Evolutionary conservation across 768 basidiomycete species (phyloP).

Genomic region (Pleurotus djamor): DNA sequence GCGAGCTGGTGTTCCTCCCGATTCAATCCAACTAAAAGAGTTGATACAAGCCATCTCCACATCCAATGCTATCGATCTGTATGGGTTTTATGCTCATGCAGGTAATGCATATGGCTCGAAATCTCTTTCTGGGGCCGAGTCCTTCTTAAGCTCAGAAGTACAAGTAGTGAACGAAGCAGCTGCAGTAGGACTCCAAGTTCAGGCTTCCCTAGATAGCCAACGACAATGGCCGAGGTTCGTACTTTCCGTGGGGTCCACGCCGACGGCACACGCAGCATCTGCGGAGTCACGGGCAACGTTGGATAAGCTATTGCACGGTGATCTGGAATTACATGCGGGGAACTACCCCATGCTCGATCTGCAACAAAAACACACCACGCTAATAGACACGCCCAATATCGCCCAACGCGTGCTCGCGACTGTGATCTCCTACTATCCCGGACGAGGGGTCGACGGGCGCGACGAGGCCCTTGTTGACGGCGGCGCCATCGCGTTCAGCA

Average conservation of each 20-base stretch:
- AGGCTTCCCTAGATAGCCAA: constrained; percentile 19
- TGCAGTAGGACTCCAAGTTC: constrained; percentile 44
- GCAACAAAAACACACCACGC: constrained; percentile 75
- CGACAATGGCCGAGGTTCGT: constrained; percentile 47
- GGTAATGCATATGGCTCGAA: constrained; percentile 78
- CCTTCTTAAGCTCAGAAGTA: constrained; percentile 69
- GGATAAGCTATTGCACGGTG: constrained; percentile 49
- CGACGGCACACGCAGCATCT: constrained; percentile 78
- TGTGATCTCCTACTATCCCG: constrained; percentile 80
- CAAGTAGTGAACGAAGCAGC: constrained; percentile 69
- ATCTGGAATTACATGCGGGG: constrained; percentile 77
- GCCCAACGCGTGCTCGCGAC: constrained; percentile 69
- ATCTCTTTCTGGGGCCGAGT: constrained; percentile 59
- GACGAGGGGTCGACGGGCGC: constrained; percentile 52
- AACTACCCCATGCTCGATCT: constrained; percentile 85
- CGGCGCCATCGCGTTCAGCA: constrained; percentile 84
- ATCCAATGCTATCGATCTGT: constrained; percentile 58
- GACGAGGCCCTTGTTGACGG: constrained; percentile 83
- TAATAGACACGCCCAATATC: constrained; percentile 55
- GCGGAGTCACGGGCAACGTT: constrained; percentile 43
- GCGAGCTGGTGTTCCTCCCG: constrained; percentile 67
- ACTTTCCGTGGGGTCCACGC: constrained; percentile 84
- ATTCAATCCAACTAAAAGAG: constrained; percentile 49
- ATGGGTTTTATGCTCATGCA: constrained; percentile 84
- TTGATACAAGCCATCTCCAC: constrained; percentile 52